phyloP scores from a whole-genome alignment of 2,329 filamentous ascomycete genomes.

The Pseudomassariella vexata region DNA sequence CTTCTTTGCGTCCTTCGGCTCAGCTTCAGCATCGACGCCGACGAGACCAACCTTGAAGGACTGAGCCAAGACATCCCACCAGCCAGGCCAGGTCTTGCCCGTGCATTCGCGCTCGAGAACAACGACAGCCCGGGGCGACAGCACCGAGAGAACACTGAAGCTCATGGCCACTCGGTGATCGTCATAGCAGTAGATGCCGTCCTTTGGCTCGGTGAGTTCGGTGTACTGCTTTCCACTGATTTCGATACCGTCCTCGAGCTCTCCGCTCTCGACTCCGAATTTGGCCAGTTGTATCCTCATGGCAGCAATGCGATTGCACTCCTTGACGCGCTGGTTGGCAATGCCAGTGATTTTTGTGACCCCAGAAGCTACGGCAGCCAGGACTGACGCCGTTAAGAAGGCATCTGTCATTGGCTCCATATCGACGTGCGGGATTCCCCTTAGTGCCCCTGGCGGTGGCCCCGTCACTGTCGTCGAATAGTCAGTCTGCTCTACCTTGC shows the following conservation, averaged over 20 bases:
- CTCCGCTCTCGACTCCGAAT: slow-evolving; percentile 79
- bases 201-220: slow-evolving; percentile 48
- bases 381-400: slow-evolving; percentile 88
- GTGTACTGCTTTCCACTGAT: slow-evolving; percentile 47
- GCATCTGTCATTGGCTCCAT: slow-evolving; percentile 99
- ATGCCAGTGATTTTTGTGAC: slow-evolving; percentile 88
- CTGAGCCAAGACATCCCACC: slow-evolving; percentile 86
- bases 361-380: slow-evolving; percentile 82
- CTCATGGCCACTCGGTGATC: slow-evolving; percentile 98
- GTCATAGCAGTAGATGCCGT: slow-evolving; percentile 85
- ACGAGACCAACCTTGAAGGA: slow-evolving; percentile 72
- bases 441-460: slow-evolving; percentile 66
- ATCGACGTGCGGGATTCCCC: slow-evolving; percentile 75
- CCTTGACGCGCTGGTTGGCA: slow-evolving; percentile 95
- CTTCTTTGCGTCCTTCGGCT: slow-evolving; percentile 28
- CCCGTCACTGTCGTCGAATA: slow-evolving; percentile 90
- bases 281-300: slow-evolving; percentile 95
- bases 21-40: slow-evolving; percentile 56
- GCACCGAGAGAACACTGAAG: slow-evolving; percentile 80
- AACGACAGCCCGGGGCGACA: slow-evolving; percentile 64
- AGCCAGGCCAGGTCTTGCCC: slow-evolving; percentile 97
- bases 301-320: slow-evolving; percentile 92
- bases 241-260: slow-evolving; percentile 93
- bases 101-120: slow-evolving; percentile 89
- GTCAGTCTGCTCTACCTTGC: slow-evolving; percentile 76